Conservation (phyloP, 2,329 filamentous ascomycete genomes). For the Colletotrichum incanum region DNA sequence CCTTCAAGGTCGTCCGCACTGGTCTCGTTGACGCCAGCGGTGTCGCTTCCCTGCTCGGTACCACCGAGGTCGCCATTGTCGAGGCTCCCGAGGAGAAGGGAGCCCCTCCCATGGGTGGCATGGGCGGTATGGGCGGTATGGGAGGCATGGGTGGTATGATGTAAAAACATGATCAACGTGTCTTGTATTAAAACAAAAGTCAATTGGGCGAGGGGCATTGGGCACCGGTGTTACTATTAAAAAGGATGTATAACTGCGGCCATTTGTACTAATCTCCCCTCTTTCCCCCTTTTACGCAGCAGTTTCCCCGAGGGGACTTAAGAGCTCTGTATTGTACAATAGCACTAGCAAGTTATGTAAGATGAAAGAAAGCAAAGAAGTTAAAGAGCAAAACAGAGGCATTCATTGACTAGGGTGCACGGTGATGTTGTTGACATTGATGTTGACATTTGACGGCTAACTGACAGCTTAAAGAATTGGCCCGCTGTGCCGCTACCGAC, state of each 20-base stretch:
- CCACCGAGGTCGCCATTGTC: slow-evolving; percentile 97
- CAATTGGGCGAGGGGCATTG: slow-evolving; percentile 60
- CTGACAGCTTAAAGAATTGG: neutral
- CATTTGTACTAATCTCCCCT: slow-evolving; percentile 47
- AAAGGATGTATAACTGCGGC: slow-evolving; percentile 55
- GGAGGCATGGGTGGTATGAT: slow-evolving; percentile 74
- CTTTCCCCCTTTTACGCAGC: slow-evolving; percentile 32
- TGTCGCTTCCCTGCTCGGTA: slow-evolving; percentile 96
- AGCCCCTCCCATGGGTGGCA: slow-evolving; percentile 71
- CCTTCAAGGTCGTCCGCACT: slow-evolving; percentile 99
- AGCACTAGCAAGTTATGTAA: slow-evolving; percentile 44
- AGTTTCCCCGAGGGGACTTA: slow-evolving; percentile 42
- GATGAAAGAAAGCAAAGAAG: slow-evolving; percentile 36
- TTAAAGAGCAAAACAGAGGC: slow-evolving; percentile 30
- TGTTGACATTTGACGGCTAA: neutral
- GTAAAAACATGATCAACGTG: slow-evolving; percentile 58
- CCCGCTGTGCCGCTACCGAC: neutral
- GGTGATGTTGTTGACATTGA: slow-evolving; percentile 18
- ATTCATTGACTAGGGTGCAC: slow-evolving; percentile 21
- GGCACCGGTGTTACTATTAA: slow-evolving; percentile 64
- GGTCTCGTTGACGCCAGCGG: slow-evolving; percentile 95
- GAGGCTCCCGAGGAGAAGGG: slow-evolving; percentile 96
- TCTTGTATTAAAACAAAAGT: slow-evolving; percentile 48
- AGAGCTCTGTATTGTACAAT: slow-evolving; percentile 45
- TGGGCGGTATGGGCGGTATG: slow-evolving; percentile 75